Conservation (phyloP, 179 eudicot genomes). For the Vitellaria paradoxa region DNA sequence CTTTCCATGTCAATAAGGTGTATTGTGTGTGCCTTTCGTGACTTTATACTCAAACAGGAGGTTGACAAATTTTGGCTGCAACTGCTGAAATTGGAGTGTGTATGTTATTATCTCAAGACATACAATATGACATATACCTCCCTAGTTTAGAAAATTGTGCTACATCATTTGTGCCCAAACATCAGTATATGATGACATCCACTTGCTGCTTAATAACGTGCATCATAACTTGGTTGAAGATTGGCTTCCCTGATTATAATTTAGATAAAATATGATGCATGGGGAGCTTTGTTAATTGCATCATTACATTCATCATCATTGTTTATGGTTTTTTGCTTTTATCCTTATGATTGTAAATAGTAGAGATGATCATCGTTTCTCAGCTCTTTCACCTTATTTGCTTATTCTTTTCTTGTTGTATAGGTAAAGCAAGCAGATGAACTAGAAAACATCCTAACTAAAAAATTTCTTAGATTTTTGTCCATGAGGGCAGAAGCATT, state of each 20-base stretch:
- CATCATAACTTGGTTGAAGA: conserved; percentile 2
- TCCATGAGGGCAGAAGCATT: conserved; percentile 99
- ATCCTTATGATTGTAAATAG: not conserved
- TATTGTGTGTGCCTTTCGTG: no score
- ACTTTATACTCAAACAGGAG: not conserved
- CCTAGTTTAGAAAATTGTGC: not conserved
- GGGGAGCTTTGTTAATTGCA: not conserved
- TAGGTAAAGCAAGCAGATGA: conserved; percentile 98
- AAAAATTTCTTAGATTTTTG: conserved; percentile 92
- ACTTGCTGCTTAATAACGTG: not conserved
- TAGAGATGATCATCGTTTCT: not conserved
- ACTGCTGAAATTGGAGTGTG: no score
- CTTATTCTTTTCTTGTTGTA: conserved; percentile 6
- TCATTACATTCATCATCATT: not conserved
- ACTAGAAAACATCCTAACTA: conserved; percentile 90
- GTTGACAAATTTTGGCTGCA: no score
- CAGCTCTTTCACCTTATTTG: not conserved
- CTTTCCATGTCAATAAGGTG: no score
- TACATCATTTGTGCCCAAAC: not conserved
- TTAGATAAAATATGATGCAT: not conserved
- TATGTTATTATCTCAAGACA: no score
- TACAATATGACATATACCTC: no score
- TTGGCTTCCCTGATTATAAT: not conserved
- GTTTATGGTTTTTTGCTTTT: not conserved
- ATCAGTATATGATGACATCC: not conserved